Evolutionary conservation across 1,139 yeast genomes (phyloP).

Genomic region (Saccharomycopsis crataegensis): DNA sequence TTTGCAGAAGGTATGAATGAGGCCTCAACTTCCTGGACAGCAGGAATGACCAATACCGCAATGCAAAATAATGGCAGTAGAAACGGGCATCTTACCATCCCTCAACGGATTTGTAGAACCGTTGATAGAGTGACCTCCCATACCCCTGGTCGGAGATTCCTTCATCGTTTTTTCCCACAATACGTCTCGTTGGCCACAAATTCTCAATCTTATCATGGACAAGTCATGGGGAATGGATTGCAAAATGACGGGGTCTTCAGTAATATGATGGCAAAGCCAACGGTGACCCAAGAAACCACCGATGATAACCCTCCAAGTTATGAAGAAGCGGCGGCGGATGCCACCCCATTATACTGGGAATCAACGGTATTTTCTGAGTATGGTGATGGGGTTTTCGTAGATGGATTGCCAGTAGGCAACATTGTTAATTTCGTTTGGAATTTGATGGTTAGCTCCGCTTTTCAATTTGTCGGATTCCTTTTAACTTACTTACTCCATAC

Average conservation of each 20-base stretch:
- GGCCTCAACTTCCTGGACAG: neutral
- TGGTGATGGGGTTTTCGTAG: constrained; percentile 83
- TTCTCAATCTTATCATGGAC: constrained; percentile 16
- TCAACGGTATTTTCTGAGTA: constrained; percentile 77
- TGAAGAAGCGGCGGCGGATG: constrained; percentile 92
- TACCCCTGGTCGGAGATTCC: constrained; percentile 14
- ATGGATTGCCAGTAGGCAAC: constrained; percentile 95
- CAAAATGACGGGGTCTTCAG: constrained; percentile 85
- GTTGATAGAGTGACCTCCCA: constrained; percentile 16
- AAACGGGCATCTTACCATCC: neutral
- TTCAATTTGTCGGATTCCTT: constrained; percentile 90
- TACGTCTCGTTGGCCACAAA: constrained; percentile 3
- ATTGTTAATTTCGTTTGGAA: constrained; percentile 86
- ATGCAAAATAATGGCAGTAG: too few relatives aligned
- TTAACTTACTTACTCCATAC: constrained; percentile 88
- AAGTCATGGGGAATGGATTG: constrained; percentile 40
- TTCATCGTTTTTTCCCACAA: constrained; percentile 13
- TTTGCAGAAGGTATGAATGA: neutral
- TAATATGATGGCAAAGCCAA: constrained; percentile 79
- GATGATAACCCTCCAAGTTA: constrained; percentile 79
- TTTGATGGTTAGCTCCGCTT: constrained; percentile 76
- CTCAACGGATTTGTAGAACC: constrained; percentile 4
- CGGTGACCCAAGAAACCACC: constrained; percentile 30
- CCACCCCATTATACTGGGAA: constrained; percentile 97
- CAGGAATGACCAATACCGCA: neutral